Conservation (phyloP, 179 eudicot species). For the Drosera spatulata region DNA sequence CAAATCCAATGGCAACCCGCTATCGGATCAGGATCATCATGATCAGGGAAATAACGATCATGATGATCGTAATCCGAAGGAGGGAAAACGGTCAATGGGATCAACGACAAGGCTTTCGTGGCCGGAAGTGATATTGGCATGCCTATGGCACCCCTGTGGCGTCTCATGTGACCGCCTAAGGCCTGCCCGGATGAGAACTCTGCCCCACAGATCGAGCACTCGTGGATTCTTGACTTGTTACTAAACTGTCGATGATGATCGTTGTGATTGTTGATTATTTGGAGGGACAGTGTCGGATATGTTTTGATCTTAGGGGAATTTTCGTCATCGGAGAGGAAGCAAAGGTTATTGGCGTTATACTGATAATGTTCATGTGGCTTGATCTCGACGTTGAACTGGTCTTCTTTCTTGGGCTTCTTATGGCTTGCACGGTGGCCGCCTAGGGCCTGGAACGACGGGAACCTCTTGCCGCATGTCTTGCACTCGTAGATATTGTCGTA, state of each 20-base stretch:
- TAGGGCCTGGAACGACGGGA: slow-evolving; percentile 65
- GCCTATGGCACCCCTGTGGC: slow-evolving; percentile 26
- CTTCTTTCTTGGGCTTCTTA: slow-evolving; percentile 17
- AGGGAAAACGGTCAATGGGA: neutral
- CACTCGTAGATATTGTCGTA: slow-evolving; percentile 38
- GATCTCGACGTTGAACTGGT: slow-evolving; percentile 3
- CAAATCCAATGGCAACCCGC: slow-evolving; percentile 9
- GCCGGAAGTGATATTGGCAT: neutral
- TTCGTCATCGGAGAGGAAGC: slow-evolving; percentile 1
- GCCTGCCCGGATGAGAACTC: slow-evolving; percentile 80
- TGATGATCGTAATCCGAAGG: neutral
- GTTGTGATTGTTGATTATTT: neutral
- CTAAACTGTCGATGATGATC: neutral
- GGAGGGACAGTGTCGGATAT: no score
- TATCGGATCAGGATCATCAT: neutral
- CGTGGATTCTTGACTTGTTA: slow-evolving; percentile 32
- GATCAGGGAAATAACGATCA: no score
- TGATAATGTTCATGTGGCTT: no score
- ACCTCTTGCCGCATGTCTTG: slow-evolving; percentile 50
- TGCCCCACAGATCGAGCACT: slow-evolving; percentile 68
- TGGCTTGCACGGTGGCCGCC: slow-evolving; percentile 79
- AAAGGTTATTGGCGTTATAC: neutral
- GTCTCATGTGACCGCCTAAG: slow-evolving; percentile 73
- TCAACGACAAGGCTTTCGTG: neutral
- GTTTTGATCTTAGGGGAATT: neutral